Evolutionary conservation across 2,329 filamentous ascomycete species (phyloP).

Genomic region (Truncatella angustata): DNA sequence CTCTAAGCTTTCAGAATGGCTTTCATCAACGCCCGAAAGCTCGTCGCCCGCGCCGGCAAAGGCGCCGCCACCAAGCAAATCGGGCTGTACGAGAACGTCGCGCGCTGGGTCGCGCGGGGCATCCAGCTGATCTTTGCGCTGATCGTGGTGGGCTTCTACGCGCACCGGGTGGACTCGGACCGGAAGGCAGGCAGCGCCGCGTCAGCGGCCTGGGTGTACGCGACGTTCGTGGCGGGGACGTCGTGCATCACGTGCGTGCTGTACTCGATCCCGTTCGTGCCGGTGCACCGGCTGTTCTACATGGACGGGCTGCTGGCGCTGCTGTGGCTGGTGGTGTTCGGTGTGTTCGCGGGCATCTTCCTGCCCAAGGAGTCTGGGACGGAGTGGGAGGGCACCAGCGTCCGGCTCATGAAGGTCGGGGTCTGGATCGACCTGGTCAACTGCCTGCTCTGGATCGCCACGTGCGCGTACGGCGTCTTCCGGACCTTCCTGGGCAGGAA

Average conservation of each 20-base stretch:
- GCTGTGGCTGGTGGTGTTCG: constrained; percentile 66
- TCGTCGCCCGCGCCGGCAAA: constrained; percentile 33
- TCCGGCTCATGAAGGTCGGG: constrained; percentile 62
- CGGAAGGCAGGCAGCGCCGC: constrained; percentile 35
- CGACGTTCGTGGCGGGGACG: constrained; percentile 55
- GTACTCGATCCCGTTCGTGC: constrained; percentile 32
- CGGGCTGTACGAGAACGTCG: constrained; percentile 43
- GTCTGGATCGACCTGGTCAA: constrained; percentile 72
- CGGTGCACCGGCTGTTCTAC: constrained; percentile 40
- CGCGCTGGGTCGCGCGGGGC: constrained; percentile 56
- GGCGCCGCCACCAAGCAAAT: constrained; percentile 42
- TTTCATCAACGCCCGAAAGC: constrained; percentile 1
- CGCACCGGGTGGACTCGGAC: constrained; percentile 54
- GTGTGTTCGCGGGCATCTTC: constrained; percentile 71
- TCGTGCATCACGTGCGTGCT: constrained; percentile 50
- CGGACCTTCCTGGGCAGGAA: constrained; percentile 30
- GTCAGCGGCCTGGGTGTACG: constrained; percentile 61
- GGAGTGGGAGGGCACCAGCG: constrained; percentile 44
- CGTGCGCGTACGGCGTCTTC: constrained; percentile 38
- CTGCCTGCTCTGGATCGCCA: constrained; percentile 62
- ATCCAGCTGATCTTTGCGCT: constrained; percentile 70
- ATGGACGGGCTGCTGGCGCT: constrained; percentile 44
- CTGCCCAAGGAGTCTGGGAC: constrained; percentile 55
- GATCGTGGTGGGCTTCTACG: constrained; percentile 68
- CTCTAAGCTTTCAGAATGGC: constrained; percentile 1